phyloP scores from a whole-genome alignment of 257 asterid genomes.

The Datura wrightii region DNA sequence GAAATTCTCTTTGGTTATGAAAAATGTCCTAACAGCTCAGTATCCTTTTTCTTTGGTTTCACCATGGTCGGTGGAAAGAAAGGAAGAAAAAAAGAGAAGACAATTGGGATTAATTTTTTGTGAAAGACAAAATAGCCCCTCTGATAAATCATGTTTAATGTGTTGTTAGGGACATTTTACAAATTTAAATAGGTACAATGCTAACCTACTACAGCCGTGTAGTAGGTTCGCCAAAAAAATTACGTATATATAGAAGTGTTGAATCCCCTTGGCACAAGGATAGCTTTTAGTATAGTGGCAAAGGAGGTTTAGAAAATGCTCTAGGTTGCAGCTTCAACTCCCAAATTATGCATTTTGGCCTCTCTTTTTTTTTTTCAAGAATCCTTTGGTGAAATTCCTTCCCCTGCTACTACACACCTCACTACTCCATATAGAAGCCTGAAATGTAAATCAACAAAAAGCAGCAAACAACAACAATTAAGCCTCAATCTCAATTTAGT shows the following conservation, averaged over 20 bases:
- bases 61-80: not conserved
- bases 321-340: not conserved
- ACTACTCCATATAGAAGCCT: not conserved
- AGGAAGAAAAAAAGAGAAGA: not conserved
- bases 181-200: not conserved
- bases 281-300: not conserved
- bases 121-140: not conserved
- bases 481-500: not conserved
- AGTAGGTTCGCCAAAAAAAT: not conserved
- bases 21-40: not conserved
- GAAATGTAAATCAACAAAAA: not conserved
- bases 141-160: not conserved
- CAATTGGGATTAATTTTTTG: not conserved
- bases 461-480: not conserved
- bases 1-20: not conserved
- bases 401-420: not conserved
- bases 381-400: slow-evolving; percentile 9
- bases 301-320: not conserved
- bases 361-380: not conserved
- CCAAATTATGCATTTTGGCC: slow-evolving; percentile 3
- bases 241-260: not conserved
- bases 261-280: not conserved
- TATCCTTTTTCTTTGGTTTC: not conserved
- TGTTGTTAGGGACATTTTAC: not conserved
- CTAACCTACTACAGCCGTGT: not conserved